These are phyloP conservation scores for Glomus cerebriforme DNA, from an alignment of 192 early-diverging fungal species.

Conservation along the genomic window DNA sequence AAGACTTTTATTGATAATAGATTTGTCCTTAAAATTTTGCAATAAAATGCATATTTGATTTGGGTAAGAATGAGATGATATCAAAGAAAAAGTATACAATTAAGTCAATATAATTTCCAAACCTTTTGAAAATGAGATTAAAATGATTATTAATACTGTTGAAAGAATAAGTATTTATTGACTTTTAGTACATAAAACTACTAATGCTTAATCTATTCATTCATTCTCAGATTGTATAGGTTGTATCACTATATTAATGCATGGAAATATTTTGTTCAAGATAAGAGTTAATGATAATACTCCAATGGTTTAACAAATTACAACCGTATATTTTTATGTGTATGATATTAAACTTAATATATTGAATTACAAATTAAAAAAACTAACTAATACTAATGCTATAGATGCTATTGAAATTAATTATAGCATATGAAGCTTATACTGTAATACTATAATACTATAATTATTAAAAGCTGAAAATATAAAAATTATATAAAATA, in stretches of 20 bases:
- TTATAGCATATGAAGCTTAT: too few relatives aligned
- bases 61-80: not conserved
- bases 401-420: not conserved
- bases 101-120: slow-evolving; percentile 5
- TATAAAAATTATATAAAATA: too few relatives aligned
- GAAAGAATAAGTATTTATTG: not conserved
- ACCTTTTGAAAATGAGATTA: slow-evolving; percentile 17
- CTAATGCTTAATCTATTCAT: not conserved
- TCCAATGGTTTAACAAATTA: slow-evolving; percentile 12
- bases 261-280: slow-evolving; percentile 7
- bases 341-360: not conserved
- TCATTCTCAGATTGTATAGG: not conserved
- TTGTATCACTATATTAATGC: not conserved
- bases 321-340: slow-evolving; percentile 9
- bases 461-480: too few relatives aligned
- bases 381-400: not conserved
- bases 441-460: too few relatives aligned
- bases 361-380: not conserved
- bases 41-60: slow-evolving; percentile 25
- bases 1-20: slow-evolving; percentile 21
- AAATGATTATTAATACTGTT: not conserved
- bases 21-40: slow-evolving; percentile 24
- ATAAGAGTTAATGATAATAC: not conserved
- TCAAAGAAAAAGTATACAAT: slow-evolving; percentile 24
- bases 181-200: not conserved